Base-by-base conservation (phyloP, 306 rosid genomes). In the Quercus dentata region DNA sequence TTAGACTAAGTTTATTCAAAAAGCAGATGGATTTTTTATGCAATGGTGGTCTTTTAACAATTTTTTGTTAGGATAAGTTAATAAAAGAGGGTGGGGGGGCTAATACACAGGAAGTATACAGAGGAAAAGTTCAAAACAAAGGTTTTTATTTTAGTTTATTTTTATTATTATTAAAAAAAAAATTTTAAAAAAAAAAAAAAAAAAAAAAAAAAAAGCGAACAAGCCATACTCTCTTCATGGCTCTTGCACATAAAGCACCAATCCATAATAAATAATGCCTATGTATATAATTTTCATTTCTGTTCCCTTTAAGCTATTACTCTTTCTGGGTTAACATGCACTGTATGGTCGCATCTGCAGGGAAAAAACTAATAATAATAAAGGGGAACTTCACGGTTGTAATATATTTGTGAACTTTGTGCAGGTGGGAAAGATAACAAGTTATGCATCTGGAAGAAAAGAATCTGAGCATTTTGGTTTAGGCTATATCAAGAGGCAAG, bases 341-440 rank as follows among this genome's bases (percentile, higher is more conserved):
- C 23, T 31, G 8, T 12, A 21, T 14, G 69, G 49, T 63, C 73
- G 63, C 57, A 17, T 78, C 33, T 56, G 52, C 33, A 0, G 17
- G 30, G 27, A 30, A 6, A 20, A 35, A 19, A 6, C 46, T 38
- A 75, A 70, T 77, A 19, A 46, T 10, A 21, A 58, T n/a, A 3
- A 17, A 5, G 23, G 71, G 68, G 59, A 23, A 79, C 58, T 59
- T 71, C 51, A 58, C 68, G 71, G 69, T 79, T 76, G 68, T 71
- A 63, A 74, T 58, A 69, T 35, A 35, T 58, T 15, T 11, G 51
- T 69, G 54, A 59, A 70, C 72, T 56, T 55, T 56, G 30, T 85
- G 87, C 90, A 92, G 97, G 91, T 94, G 81, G 98, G 97, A 44
- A 94, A 90, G 90, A 49, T 94, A 78, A 94, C 97, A 23, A 94